Conservation (phyloP, 2,329 filamentous ascomycete genomes). For the Sclerotinia borealis region DNA sequence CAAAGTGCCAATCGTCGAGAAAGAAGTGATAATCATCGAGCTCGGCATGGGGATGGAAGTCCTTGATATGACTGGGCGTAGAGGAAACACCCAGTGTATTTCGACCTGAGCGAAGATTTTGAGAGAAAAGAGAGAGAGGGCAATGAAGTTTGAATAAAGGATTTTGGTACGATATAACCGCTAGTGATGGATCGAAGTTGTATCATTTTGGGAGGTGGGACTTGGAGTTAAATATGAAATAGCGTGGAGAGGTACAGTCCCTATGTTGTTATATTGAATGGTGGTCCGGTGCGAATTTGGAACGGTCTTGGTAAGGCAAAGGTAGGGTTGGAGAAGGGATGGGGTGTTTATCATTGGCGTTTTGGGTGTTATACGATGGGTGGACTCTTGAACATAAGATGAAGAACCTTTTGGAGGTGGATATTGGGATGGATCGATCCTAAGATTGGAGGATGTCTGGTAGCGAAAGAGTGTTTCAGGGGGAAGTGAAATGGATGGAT, state of each 20-base stretch:
- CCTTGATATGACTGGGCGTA: conserved; percentile 17
- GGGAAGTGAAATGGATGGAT: neutral
- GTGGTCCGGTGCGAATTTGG: neutral
- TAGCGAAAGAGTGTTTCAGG: neutral
- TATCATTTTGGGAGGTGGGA: neutral
- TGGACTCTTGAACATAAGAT: conserved; percentile 1
- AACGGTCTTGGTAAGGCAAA: neutral
- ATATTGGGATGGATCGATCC: neutral
- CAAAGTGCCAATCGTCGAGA: conserved; percentile 15
- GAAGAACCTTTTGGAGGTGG: neutral
- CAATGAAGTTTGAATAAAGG: conserved; percentile 10
- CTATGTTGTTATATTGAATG: conserved; percentile 6
- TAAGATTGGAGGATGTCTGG: neutral
- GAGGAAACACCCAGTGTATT: neutral
- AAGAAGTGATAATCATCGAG: conserved; percentile 18
- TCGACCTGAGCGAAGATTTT: neutral
- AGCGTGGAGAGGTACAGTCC: conserved; percentile 1
- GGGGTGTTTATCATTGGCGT: neutral
- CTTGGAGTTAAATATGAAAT: conserved; percentile 6
- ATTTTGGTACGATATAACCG: conserved; percentile 1
- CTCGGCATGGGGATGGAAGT: conserved; percentile 13
- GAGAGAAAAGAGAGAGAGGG: neutral
- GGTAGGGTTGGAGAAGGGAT: conserved; percentile 3
- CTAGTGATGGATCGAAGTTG: neutral
- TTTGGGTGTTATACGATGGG: conserved; percentile 4